phyloP scores from a whole-genome alignment of 441 rosid species.

The Melastoma candidum region DNA sequence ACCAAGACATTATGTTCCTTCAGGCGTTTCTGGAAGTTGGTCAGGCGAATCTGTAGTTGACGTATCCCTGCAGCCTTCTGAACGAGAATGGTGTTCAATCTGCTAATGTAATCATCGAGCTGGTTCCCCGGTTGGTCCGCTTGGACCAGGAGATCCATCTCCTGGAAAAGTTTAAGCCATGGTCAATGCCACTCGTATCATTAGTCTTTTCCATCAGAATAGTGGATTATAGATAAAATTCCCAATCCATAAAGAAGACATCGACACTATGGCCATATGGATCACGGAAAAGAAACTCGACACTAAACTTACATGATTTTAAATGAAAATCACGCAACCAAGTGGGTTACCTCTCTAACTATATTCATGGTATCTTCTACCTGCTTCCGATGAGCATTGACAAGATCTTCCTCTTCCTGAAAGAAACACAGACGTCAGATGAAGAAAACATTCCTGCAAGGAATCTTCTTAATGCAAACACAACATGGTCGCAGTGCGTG shows the following conservation, averaged over 20 bases:
- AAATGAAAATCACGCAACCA: neutral
- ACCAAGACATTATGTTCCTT: constrained; percentile 5
- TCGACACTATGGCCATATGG: too few species aligned
- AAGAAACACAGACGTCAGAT: constrained; percentile 9
- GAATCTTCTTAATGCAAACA: neutral
- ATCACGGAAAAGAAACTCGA: neutral
- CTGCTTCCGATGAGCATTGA: constrained; percentile 59
- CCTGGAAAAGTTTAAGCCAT: constrained; percentile 26
- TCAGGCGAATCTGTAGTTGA: constrained; percentile 49
- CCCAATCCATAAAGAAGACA: too few species aligned
- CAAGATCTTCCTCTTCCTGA: constrained; percentile 77
- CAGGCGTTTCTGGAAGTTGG: constrained; percentile 10
- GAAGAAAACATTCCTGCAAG: constrained; percentile 1
- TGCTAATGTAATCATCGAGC: constrained; percentile 18
- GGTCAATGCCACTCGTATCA: too few species aligned
- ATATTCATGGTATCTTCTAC: constrained; percentile 68
- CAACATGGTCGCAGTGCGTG: constrained; percentile 11
- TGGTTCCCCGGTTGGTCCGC: constrained; percentile 30
- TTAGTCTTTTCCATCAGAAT: too few species aligned
- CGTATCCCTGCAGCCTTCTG: constrained; percentile 70
- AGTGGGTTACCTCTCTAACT: constrained; percentile 46
- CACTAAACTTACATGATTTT: constrained; percentile 1
- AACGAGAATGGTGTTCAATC: constrained; percentile 53
- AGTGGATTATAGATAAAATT: too few species aligned
- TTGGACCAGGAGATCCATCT: constrained; percentile 64